Conservation (phyloP, 306 rosid species). For the Lathyrus oleraceus region DNA sequence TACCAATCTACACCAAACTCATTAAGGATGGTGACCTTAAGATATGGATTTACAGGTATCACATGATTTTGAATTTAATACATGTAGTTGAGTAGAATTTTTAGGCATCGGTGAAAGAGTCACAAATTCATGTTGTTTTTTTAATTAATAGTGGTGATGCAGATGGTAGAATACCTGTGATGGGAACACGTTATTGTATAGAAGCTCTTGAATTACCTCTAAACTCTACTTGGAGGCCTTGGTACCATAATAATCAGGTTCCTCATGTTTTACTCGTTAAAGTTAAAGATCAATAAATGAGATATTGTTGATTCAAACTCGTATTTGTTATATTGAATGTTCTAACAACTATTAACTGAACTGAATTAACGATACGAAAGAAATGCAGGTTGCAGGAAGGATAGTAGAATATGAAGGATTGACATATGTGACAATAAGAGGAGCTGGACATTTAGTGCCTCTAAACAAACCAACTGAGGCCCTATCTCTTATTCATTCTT, state of each 20-base stretch:
- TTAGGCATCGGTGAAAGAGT: conserved; percentile 34
- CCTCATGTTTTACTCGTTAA: no score
- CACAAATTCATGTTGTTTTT: conserved; percentile 2
- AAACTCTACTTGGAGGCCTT: conserved; percentile 49
- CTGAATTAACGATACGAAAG: not conserved
- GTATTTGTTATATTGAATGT: no score
- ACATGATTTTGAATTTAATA: not conserved
- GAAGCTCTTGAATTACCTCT: conserved; percentile 52
- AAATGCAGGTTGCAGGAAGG: conserved; percentile 59
- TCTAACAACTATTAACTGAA: no score
- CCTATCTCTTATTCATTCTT: conserved; percentile 52
- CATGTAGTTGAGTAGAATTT: conserved; percentile 14
- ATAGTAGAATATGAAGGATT: conserved; percentile 58
- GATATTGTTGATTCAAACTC: no score
- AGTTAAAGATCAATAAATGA: no score
- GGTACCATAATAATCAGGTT: conserved; percentile 58
- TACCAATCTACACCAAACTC: conserved; percentile 61
- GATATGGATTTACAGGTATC: conserved; percentile 65
- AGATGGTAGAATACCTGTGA: conserved; percentile 58
- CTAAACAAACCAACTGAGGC: conserved; percentile 52
- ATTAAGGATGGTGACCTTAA: conserved; percentile 54
- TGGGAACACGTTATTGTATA: conserved; percentile 55
- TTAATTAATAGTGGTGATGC: conserved; percentile 53
- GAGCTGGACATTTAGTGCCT: conserved; percentile 65
- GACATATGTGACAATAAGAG: conserved; percentile 57